Conservation (phyloP, 2,329 filamentous ascomycete genomes). For the Tympanopsis confertula region DNA sequence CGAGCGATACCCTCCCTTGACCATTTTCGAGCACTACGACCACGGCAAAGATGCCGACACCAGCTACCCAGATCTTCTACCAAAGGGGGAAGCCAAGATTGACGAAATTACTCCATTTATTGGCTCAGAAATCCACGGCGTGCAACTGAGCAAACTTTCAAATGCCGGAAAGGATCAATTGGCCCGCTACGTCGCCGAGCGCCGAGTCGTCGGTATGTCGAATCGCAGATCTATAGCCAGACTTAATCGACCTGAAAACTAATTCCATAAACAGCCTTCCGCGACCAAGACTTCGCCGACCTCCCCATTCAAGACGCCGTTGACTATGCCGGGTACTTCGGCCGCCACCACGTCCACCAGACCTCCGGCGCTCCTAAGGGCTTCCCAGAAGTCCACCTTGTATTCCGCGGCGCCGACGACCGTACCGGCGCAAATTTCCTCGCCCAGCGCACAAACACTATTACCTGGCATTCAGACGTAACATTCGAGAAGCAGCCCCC, state of each 20-base stretch:
- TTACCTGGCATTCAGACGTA: constrained; percentile 84
- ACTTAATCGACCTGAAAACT: neutral
- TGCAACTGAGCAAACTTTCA: constrained; percentile 60
- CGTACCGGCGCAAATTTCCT: constrained; percentile 48
- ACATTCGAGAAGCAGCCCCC: constrained; percentile 82
- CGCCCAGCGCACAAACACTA: constrained; percentile 60
- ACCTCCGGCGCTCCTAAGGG: constrained; percentile 55
- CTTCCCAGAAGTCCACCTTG: constrained; percentile 53
- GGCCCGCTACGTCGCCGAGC: constrained; percentile 62
- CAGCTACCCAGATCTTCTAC: constrained; percentile 56
- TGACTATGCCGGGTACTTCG: constrained; percentile 64
- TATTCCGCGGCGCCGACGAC: constrained; percentile 54
- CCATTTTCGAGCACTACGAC: constrained; percentile 62
- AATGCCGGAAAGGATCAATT: constrained; percentile 66
- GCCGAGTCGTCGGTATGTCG: constrained; percentile 56
- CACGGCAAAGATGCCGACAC: constrained; percentile 66
- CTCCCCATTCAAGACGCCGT: constrained; percentile 60
- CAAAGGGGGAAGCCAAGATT: constrained; percentile 29
- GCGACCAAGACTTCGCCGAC: constrained; percentile 61
- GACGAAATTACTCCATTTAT: constrained; percentile 61
- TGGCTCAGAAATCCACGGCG: constrained; percentile 58
- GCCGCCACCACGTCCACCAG: constrained; percentile 62
- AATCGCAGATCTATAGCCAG: neutral
- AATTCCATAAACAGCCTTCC: constrained; percentile 35
- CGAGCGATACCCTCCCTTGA: constrained; percentile 43